phyloP scores from a whole-genome alignment of 257 asterid genomes.

The Rubia yunnanensis region DNA sequence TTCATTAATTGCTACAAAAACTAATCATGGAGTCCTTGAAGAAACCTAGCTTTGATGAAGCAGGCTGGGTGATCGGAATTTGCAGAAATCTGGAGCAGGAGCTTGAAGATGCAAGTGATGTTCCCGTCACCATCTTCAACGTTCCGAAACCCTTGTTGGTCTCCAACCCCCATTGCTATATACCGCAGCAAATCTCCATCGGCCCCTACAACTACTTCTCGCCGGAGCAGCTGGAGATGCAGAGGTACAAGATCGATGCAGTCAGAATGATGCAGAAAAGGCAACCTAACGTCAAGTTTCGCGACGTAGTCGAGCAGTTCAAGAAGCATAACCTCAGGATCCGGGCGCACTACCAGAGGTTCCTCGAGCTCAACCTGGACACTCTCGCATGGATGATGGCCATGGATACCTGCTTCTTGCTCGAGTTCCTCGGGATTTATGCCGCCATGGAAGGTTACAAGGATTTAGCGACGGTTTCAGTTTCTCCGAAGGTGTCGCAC shows the following conservation, averaged over 20 bases:
- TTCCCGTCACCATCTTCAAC: slow-evolving; percentile 38
- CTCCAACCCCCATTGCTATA: slow-evolving; percentile 28
- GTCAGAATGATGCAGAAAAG: slow-evolving; percentile 36
- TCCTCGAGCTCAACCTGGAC: slow-evolving; percentile 24
- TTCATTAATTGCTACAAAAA: too few relatives aligned
- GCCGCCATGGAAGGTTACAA: slow-evolving; percentile 26
- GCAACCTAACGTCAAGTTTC: slow-evolving; percentile 20
- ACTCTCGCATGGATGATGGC: slow-evolving; percentile 65
- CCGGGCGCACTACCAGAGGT: slow-evolving; percentile 45
- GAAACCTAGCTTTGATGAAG: slow-evolving; percentile 35
- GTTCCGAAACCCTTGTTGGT: slow-evolving; percentile 38
- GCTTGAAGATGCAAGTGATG: slow-evolving; percentile 37
- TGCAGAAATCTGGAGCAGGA: slow-evolving; percentile 41
- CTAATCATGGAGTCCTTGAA: slow-evolving; percentile 2
- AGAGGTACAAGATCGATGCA: slow-evolving; percentile 47
- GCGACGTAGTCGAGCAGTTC: slow-evolving; percentile 23
- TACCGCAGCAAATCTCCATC: slow-evolving; percentile 44
- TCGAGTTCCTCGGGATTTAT: slow-evolving; percentile 42
- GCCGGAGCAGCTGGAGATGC: slow-evolving; percentile 45
- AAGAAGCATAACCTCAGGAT: slow-evolving; percentile 24
- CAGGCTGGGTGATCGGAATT: slow-evolving; percentile 41
- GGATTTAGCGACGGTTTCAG: background rate
- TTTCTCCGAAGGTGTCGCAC: slow-evolving; percentile 32
- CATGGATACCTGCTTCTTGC: slow-evolving; percentile 43
- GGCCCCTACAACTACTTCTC: slow-evolving; percentile 55